phyloP scores from a whole-genome alignment of 2,329 filamentous ascomycete genomes.

The Celoporthe dispersa region DNA sequence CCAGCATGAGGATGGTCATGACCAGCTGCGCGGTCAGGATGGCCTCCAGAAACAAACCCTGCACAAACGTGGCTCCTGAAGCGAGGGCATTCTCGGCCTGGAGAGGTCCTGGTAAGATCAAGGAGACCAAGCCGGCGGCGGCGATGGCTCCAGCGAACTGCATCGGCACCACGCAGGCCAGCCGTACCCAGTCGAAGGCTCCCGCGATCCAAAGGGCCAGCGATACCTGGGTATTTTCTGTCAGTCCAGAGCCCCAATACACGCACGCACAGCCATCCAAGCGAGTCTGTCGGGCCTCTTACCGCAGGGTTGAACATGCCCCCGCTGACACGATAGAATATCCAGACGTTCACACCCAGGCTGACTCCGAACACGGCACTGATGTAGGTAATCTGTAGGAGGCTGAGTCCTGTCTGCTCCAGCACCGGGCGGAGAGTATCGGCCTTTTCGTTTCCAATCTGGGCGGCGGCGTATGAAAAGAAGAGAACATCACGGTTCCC shows the following conservation, averaged over 20 bases:
- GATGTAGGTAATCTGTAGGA: slow-evolving; percentile 44
- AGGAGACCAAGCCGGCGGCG: slow-evolving; percentile 60
- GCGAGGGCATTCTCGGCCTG: slow-evolving; percentile 53
- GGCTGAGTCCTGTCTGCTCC: slow-evolving; percentile 26
- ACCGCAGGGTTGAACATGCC: slow-evolving; percentile 55
- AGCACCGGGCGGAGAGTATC: slow-evolving; percentile 22
- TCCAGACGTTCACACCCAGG: slow-evolving; percentile 59
- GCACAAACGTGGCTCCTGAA: slow-evolving; percentile 46
- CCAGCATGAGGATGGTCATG: slow-evolving; percentile 62
- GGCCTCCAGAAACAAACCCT: slow-evolving; percentile 60
- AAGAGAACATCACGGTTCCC: slow-evolving; percentile 58
- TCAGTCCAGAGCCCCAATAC: not conserved
- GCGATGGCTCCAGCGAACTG: slow-evolving; percentile 65
- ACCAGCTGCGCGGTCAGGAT: slow-evolving; percentile 59
- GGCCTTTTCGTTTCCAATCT: slow-evolving; percentile 35
- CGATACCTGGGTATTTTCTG: slow-evolving; percentile 43
- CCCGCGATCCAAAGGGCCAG: slow-evolving; percentile 62
- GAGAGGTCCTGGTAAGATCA: slow-evolving; percentile 58
- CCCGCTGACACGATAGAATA: slow-evolving; percentile 59
- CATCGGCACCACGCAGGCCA: slow-evolving; percentile 54
- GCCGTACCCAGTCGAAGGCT: slow-evolving; percentile 57
- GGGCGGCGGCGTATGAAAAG: slow-evolving; percentile 37
- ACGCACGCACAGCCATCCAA: no score
- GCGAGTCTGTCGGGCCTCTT: not conserved
- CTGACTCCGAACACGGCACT: slow-evolving; percentile 54